Evolutionary conservation across 2,329 filamentous ascomycete species (phyloP).

Genomic region (Pseudocercospora eumusae): DNA sequence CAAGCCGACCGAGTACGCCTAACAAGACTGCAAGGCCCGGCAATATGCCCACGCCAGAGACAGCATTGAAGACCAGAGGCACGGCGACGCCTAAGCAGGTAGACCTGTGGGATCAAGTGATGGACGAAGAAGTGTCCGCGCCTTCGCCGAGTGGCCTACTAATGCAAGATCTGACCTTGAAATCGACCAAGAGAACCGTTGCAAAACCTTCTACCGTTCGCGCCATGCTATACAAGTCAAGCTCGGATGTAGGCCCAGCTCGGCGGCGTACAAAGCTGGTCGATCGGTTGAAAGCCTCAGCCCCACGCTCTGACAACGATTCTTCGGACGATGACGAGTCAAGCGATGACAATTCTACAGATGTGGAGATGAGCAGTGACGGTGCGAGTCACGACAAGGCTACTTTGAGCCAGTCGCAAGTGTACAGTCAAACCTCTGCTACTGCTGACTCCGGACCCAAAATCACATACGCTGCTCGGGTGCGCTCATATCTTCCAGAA

Average conservation of each 20-base stretch:
- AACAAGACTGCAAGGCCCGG: slow-evolving; percentile 9
- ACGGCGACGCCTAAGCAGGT: slow-evolving; percentile 38
- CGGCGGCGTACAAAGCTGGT: slow-evolving; percentile 35
- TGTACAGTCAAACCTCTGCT: slow-evolving; percentile 21
- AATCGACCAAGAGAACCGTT: slow-evolving; percentile 17
- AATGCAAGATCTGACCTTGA: slow-evolving; percentile 30
- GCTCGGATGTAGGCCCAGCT: slow-evolving; percentile 30
- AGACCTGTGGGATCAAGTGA: slow-evolving; percentile 36
- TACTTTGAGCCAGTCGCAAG: slow-evolving; percentile 18
- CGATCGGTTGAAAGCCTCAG: slow-evolving; percentile 39
- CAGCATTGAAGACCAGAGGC: slow-evolving; percentile 16
- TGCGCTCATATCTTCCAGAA: slow-evolving; percentile 62
- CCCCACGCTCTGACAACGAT: slow-evolving; percentile 31
- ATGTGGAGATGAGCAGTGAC: slow-evolving; percentile 25
- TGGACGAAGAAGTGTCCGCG: slow-evolving; percentile 27
- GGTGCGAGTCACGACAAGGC: slow-evolving; percentile 11
- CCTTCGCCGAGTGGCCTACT: slow-evolving; percentile 32
- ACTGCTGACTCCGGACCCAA: slow-evolving; percentile 42
- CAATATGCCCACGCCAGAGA: slow-evolving; percentile 21
- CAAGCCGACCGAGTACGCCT: slow-evolving; percentile 30
- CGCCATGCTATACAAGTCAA: slow-evolving; percentile 27
- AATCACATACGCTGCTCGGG: slow-evolving; percentile 59
- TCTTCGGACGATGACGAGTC: slow-evolving; percentile 23
- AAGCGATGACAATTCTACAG: slow-evolving; percentile 23
- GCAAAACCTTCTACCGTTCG: slow-evolving; percentile 9